Evolutionary conservation across 2,329 filamentous ascomycete genomes (phyloP), one percentile per base, ranked within the genome.

Genomic region (Neopestalotiopsis clavispora): DNA sequence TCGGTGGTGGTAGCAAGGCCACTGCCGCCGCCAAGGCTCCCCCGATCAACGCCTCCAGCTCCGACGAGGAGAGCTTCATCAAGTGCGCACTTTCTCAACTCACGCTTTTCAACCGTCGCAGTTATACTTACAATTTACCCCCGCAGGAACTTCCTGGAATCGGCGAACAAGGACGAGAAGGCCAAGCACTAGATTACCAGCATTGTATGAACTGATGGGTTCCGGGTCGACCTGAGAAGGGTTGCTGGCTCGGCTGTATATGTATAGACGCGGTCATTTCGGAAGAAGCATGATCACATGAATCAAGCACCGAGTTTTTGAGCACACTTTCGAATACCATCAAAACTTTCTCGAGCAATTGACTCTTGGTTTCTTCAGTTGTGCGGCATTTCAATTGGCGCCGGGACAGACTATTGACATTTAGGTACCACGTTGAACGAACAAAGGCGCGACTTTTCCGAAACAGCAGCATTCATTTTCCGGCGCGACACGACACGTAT

Each of bases 51-150:
- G 88, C 88, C 70, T 85, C 86, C 66, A 88, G 84, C 81, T 83
- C 87, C 75, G 88, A 89, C 77, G 88, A 90, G 83, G 87, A 85
- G 79, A 86, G 89, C 78, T 90, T 90, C 81, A 89, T 90, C 84
- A 88, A 89, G 88, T 90, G 80, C 83, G 85, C 77, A 66, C 59
- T 63, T 68, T 68, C 63, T 68, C 61, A 66, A 68, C 67, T 67
- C 69, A 66, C n/a, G 65, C 23, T 71, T 28, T 68, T 49, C 68
- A 65, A 34, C 58, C 40, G 70, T 72, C 74, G 30, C 28, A 23
- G 12, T 30, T n/a, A 61, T 40, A 64, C 75, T 70, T 28, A 64
- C 34, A 59, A 14, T 68, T 73, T 74, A 68, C 77, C 65, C 42
- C 3, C 14, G 63, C 68, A 86, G 84, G 80, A 84, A 85, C 74